A percentile compares a stretch with the other conserved stretches of the same genome.
Evolutionary conservation across 2,329 filamentous ascomycete genomes (phyloP).

Genomic region (Sclerotinia sclerotiorum): DNA sequence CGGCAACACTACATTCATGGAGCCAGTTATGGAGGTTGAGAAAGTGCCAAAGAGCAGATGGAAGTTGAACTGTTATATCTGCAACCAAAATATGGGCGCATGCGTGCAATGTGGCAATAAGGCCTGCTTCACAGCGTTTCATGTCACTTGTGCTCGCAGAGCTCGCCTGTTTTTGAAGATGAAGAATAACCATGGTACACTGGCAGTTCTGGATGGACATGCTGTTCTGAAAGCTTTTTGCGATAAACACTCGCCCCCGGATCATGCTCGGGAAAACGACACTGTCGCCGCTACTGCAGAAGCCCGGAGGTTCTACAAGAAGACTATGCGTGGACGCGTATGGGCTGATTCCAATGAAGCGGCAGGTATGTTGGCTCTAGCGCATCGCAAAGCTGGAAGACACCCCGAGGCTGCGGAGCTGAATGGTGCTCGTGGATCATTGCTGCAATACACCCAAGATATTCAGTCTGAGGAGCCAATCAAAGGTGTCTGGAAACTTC

Average conservation of each 20-base stretch:
- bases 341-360: slow-evolving; percentile 91
- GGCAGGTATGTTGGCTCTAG: slow-evolving; percentile 76
- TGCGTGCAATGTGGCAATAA: slow-evolving; percentile 99
- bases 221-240: slow-evolving; percentile 92
- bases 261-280: slow-evolving; percentile 84
- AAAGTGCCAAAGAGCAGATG: slow-evolving; percentile 94
- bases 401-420: slow-evolving; percentile 77
- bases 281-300: slow-evolving; percentile 78
- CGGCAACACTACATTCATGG: slow-evolving; percentile 96
- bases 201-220: slow-evolving; percentile 74
- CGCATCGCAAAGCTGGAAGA: slow-evolving; percentile 61
- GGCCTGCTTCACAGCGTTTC: slow-evolving; percentile 93
- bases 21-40: slow-evolving; percentile 96
- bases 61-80: slow-evolving; percentile 95
- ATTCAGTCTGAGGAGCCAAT: slow-evolving; percentile 48
- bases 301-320: slow-evolving; percentile 85
- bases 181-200: slow-evolving; percentile 83
- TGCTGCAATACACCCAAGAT: slow-evolving; percentile 55
- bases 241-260: slow-evolving; percentile 87
- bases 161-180: slow-evolving; percentile 90
- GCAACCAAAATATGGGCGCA: slow-evolving; percentile 94
- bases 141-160: slow-evolving; percentile 90
- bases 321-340: slow-evolving; percentile 81
- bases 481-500: slow-evolving; percentile 84
- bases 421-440: slow-evolving; percentile 76